Evolutionary conservation across 768 basidiomycete genomes (phyloP).

Genomic region (Leccinum sublutescens): DNA sequence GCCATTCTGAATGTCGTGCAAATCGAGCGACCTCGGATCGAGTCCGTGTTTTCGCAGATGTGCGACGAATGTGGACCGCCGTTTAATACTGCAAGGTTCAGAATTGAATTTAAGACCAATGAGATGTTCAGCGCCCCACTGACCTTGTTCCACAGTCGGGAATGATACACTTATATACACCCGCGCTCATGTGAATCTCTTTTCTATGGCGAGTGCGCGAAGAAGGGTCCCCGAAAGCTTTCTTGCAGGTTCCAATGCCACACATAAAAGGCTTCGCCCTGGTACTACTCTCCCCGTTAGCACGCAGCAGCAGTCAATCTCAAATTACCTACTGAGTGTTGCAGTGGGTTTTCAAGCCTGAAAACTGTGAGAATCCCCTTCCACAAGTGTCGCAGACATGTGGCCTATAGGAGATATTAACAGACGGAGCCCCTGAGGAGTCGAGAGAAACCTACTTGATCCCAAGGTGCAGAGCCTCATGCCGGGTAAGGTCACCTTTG

Average conservation of each 20-base stretch:
- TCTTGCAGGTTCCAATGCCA: constrained; percentile 42
- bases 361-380: constrained; percentile 57
- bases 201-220: constrained; percentile 64
- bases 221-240: constrained; percentile 66
- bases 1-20: constrained; percentile 22
- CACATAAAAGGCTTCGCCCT: constrained; percentile 53
- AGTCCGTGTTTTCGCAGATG: constrained; percentile 54
- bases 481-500: constrained; percentile 61
- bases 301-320: not conserved
- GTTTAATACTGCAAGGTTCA: constrained; percentile 45
- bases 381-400: constrained; percentile 50
- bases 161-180: constrained; percentile 46
- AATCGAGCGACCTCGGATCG: constrained; percentile 23
- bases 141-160: constrained; percentile 49
- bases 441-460: constrained; percentile 40
- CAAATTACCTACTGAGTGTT: constrained; percentile 60
- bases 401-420: constrained; percentile 38
- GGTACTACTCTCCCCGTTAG: constrained; percentile 39
- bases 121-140: constrained; percentile 2
- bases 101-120: not conserved
- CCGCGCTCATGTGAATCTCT: constrained; percentile 50
- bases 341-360: constrained; percentile 59
- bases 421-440: not conserved
- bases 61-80: constrained; percentile 52
- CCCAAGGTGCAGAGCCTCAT: constrained; percentile 48